A percentile compares a stretch with the other conserved stretches of the same genome.
These are phyloP conservation scores for Bruguiera gymnorhiza DNA, from an alignment of 345 rosid species.

Conservation along the genomic window DNA sequence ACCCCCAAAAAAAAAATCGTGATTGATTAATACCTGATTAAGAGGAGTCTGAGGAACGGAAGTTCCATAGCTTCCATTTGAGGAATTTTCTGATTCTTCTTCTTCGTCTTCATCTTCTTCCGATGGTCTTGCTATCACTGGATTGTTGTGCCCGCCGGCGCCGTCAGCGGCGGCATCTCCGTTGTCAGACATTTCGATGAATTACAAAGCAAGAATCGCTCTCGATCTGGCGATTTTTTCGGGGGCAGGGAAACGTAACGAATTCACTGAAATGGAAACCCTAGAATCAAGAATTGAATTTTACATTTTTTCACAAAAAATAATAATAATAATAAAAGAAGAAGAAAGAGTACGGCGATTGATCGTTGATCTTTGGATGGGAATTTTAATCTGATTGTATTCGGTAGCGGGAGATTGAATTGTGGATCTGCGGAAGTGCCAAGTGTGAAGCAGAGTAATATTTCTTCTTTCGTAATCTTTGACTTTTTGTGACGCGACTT, in stretches of 20 bases:
- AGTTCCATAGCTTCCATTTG: slow-evolving; percentile 13
- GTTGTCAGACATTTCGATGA: slow-evolving; percentile 43
- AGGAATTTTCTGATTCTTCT: slow-evolving; percentile 6
- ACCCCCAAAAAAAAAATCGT: neutral
- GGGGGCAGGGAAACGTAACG: neutral
- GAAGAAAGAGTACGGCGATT: neutral
- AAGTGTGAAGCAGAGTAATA: neutral
- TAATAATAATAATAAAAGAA: neutral
- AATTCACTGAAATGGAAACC: slow-evolving; percentile 2
- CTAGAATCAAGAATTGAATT: slow-evolving; percentile 11
- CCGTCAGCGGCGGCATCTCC: slow-evolving; percentile 12
- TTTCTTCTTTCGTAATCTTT: neutral
- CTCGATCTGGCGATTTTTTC: neutral
- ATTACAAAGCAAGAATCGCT: neutral
- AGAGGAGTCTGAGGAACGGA: slow-evolving; percentile 4
- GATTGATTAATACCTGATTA: slow-evolving; percentile 20
- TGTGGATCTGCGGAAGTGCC: neutral
- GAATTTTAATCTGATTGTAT: too few species aligned
- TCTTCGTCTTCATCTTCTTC: slow-evolving; percentile 16
- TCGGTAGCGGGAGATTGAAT: neutral
- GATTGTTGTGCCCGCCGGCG: too few species aligned
- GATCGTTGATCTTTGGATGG: neutral
- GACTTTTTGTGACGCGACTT: too few species aligned
- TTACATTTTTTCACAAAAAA: neutral
- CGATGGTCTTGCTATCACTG: too few species aligned